A percentile compares a stretch with the other conserved stretches of the same genome.
Conservation (phyloP, 1,284 basidiomycete species). For the Malassezia sp. region DNA sequence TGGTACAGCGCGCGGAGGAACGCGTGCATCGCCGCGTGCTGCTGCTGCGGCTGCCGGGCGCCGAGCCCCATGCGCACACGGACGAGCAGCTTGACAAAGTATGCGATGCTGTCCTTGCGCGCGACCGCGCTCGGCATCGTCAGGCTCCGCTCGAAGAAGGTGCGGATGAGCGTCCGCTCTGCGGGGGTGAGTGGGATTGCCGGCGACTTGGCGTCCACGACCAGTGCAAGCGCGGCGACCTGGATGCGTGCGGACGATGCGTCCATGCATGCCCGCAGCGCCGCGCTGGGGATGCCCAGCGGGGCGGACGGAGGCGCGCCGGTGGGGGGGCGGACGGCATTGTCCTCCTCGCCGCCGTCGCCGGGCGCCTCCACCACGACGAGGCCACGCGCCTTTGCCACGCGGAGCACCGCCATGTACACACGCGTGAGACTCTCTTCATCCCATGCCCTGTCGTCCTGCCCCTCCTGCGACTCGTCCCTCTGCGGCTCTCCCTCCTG, state of each 20-base stretch:
- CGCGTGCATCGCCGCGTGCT: constrained; percentile 16
- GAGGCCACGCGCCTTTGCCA: constrained; percentile 9
- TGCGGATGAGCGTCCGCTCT: constrained; percentile 23
- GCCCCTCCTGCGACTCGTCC: too few species aligned
- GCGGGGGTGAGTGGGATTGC: constrained; percentile 17
- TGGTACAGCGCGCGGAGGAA: constrained; percentile 22
- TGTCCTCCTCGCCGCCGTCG: neutral
- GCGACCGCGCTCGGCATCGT: constrained; percentile 28
- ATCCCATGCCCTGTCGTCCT: too few species aligned
- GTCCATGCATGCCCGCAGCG: constrained; percentile 26
- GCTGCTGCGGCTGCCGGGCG: constrained; percentile 15
- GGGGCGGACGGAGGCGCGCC: constrained; percentile 10
- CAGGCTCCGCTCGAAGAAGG: constrained; percentile 26
- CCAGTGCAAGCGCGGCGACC: constrained; percentile 25
- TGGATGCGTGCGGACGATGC: constrained; percentile 24
- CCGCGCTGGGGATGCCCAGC: constrained; percentile 18
- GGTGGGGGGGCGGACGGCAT: neutral
- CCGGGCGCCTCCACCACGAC: neutral
- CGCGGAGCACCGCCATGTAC: constrained; percentile 9
- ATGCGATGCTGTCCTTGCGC: constrained; percentile 27
- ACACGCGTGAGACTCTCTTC: neutral
- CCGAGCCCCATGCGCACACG: constrained; percentile 31
- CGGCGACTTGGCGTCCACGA: constrained; percentile 31
- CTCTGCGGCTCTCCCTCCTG: neutral
- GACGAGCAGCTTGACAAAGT: constrained; percentile 32